Conservation (phyloP, 805 yeast species). For the Wickerhamomyces ciferrii region DNA sequence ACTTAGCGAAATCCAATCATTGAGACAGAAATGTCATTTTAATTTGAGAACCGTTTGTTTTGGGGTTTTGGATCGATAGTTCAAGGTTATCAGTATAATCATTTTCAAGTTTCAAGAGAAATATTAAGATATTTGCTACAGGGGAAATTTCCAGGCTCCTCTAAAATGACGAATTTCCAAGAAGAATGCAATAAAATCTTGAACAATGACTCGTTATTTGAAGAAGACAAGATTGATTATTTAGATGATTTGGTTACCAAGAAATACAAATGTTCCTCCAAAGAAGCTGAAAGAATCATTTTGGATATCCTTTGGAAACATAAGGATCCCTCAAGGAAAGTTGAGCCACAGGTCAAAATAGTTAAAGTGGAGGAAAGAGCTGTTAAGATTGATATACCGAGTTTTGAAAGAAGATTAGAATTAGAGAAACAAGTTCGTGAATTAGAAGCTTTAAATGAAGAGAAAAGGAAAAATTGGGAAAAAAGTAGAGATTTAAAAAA, state of each 20-base stretch:
- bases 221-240: constrained; percentile 34
- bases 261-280: constrained; percentile 10
- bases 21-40: background rate
- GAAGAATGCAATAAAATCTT: constrained; percentile 26
- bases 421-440: constrained; percentile 17
- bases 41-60: too few relatives aligned
- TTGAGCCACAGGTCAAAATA: constrained; percentile 10
- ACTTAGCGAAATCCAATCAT: background rate
- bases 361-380: constrained; percentile 15
- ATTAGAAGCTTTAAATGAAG: constrained; percentile 9
- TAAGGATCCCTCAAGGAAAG: constrained; percentile 21
- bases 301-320: constrained; percentile 37
- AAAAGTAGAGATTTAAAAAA: background rate
- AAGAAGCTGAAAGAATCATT: constrained; percentile 28
- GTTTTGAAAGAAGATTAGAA: constrained; percentile 20
- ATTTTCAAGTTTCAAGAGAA: too few relatives aligned
- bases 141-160: background rate
- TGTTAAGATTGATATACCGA: constrained; percentile 17
- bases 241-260: constrained; percentile 28
- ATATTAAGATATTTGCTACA: too few relatives aligned
- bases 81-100: too few relatives aligned
- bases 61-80: too few relatives aligned
- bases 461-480: background rate
- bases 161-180: constrained; percentile 11
- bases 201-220: constrained; percentile 23